Conservation (phyloP, 108 stramenopile species). For the Pseudonitzschia multistriata region DNA sequence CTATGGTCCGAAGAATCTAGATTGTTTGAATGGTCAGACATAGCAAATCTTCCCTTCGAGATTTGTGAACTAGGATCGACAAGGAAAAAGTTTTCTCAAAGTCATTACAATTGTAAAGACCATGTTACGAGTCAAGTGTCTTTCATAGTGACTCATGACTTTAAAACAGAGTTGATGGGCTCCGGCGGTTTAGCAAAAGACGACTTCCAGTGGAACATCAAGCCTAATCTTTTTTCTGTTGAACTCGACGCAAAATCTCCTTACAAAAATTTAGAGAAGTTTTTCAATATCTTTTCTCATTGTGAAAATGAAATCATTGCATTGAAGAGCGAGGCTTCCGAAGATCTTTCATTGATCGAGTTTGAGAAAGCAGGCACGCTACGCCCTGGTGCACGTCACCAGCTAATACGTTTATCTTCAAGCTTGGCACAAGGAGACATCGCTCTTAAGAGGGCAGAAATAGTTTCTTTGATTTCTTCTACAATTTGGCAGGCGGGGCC, state of each 20-base stretch:
- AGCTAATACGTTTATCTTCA: background rate
- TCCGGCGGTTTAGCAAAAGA: background rate
- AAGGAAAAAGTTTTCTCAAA: background rate
- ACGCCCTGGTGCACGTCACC: background rate
- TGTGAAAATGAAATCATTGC: constrained; percentile 3
- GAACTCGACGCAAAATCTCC: background rate
- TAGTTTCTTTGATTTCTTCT: background rate
- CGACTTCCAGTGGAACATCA: background rate
- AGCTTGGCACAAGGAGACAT: background rate
- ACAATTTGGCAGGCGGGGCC: constrained; percentile 1
- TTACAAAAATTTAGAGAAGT: constrained; percentile 2
- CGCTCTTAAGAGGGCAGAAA: background rate
- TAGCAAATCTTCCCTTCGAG: background rate
- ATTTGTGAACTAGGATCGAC: background rate
- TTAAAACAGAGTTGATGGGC: background rate
- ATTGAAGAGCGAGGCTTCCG: background rate
- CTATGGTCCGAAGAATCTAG: background rate
- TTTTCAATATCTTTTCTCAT: background rate
- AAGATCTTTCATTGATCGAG: background rate
- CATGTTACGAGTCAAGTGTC: background rate
- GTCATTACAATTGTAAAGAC: background rate
- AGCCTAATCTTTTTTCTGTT: background rate
- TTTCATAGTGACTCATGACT: background rate
- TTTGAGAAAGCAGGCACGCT: constrained; percentile 5
- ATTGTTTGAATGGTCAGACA: background rate